Evolutionary conservation across 2,329 filamentous ascomycete genomes (phyloP), one percentile per base, ranked within the genome.

Genomic region (Fusarium chuoi): DNA sequence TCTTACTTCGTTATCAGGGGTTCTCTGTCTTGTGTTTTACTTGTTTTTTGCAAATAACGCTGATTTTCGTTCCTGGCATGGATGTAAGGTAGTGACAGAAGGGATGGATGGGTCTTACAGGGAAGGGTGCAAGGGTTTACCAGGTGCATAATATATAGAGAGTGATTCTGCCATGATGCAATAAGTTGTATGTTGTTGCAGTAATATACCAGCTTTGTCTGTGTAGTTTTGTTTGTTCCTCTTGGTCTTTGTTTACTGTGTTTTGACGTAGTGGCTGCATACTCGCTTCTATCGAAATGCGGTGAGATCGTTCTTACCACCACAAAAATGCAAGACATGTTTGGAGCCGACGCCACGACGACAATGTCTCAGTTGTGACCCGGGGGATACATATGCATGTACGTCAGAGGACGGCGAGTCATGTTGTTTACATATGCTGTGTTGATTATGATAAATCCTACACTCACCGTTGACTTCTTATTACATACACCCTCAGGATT

Each of bases 101-200:
- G 60, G 70, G 74, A 66, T 60, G 70, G 74, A 66, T 60, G 68
- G 62, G 64, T 77, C 67, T 73, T 71, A 71, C 67, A 73, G 57
- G 62, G 72, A 73, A 62, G 60, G 72, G 74, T 75, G 74, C 55
- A 73, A 75, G 73, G 70, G 66, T 63, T 78, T 75, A 73, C 74
- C 57, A 66, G 77, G 75, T 78, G 77, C 77, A 78, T 78, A 78
- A 77, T 72, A 75, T 67, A 75, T 77, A 78, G 76, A 78, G 71
- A 78, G 74, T 78, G 73, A 65, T 77, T 78, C n/a, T 63, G 71
- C 71, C 68, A 68, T 67, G 67, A 70, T 70, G 68, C 74, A 70
- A 65, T 65, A 36, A 22, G 33, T 17, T 52, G 60, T 33, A 60
- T 59, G 56, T 56, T 65, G 52, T 55, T 75, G 64, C 56, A 60